Base-by-base conservation (phyloP, 495 filamentous ascomycete genomes). In the Aspergillus hancockii region DNA sequence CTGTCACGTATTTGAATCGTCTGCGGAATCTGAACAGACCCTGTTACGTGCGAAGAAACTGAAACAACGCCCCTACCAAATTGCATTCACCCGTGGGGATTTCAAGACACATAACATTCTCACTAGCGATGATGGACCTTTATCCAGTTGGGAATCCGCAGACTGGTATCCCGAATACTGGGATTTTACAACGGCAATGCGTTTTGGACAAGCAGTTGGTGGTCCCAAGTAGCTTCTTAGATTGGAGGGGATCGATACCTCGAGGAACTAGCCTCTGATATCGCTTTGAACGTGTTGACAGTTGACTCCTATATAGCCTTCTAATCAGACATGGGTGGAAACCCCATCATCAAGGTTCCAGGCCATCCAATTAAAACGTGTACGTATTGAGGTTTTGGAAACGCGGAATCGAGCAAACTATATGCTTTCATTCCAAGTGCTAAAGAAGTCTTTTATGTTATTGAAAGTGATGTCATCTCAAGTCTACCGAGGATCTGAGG, bases 91-190 rank as follows among this genome's bases (percentile, higher is more conserved):
- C 2, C 79, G 84, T 58, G 76, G 78, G 21, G 79, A 84, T 67
- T 62, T 82, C 41, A 78, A 72, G 43, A 65, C 67, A 10, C 68
- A 78, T 38, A 83, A 83, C 62, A 79, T 85, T 31, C 61, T 83
- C 10, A 68, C 79, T 16, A 58, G 57, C 14, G 61, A 71, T 28
- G 74, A 74, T 50, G 76, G 70, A 10, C 73, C 78, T 49, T 66
- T 85, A 14, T 72, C 77, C 28, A 77, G 74, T 60, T 83, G 80
- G 81, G 80, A 82, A 62, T 70, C 71, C 3, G 67, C 73, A 30
- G 80, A 81, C 18, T 86, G 77, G 77, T 81, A 75, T 65, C 77
- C 80, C 23, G 69, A 77, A 49, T 83, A 85, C 63, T 83, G 80
- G 81, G 81, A 84, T 51, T 83, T 68, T n/a, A 74, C 67, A n/a